Evolutionary conservation across 495 filamentous ascomycete genomes (phyloP).

Genomic region (Aspergillus wentii): DNA sequence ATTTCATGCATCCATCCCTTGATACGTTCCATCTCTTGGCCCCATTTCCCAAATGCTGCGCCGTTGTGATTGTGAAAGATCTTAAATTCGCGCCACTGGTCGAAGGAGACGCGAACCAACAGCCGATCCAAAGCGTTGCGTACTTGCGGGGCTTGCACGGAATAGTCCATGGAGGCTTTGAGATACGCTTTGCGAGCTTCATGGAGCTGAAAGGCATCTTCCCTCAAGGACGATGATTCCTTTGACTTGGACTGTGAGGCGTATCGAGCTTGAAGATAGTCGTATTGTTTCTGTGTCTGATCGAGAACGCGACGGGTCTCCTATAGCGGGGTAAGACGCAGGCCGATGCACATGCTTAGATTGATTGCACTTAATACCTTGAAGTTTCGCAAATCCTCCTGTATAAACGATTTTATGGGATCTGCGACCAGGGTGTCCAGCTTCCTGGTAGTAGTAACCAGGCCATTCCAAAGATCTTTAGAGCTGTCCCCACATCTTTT

Average conservation of each 20-base stretch:
- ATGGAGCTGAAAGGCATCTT: constrained; percentile 94
- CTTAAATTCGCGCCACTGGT: constrained; percentile 83
- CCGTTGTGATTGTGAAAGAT: constrained; percentile 55
- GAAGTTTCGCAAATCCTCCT: constrained; percentile 64
- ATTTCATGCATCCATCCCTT: constrained; percentile 90
- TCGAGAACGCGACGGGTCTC: constrained; percentile 73
- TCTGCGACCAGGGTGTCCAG: constrained; percentile 73
- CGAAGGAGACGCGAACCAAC: constrained; percentile 76
- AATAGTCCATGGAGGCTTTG: constrained; percentile 90
- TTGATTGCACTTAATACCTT: constrained; percentile 35
- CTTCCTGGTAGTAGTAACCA: constrained; percentile 65
- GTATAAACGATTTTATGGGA: constrained; percentile 71
- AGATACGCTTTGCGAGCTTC: constrained; percentile 90
- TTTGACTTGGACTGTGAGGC: constrained; percentile 84
- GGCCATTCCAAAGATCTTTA: constrained; percentile 77
- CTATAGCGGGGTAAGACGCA: constrained; percentile 42
- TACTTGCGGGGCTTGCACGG: constrained; percentile 76
- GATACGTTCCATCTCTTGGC: constrained; percentile 80
- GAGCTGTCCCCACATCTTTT: constrained; percentile 78
- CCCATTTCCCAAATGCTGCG: constrained; percentile 55
- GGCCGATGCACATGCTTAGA: background rate
- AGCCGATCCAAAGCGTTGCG: constrained; percentile 76
- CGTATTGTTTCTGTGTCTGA: constrained; percentile 75
- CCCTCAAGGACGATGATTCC: constrained; percentile 81
- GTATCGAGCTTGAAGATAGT: constrained; percentile 74